Base-by-base conservation (phyloP, 345 rosid species). In the Nasturtium officinale region DNA sequence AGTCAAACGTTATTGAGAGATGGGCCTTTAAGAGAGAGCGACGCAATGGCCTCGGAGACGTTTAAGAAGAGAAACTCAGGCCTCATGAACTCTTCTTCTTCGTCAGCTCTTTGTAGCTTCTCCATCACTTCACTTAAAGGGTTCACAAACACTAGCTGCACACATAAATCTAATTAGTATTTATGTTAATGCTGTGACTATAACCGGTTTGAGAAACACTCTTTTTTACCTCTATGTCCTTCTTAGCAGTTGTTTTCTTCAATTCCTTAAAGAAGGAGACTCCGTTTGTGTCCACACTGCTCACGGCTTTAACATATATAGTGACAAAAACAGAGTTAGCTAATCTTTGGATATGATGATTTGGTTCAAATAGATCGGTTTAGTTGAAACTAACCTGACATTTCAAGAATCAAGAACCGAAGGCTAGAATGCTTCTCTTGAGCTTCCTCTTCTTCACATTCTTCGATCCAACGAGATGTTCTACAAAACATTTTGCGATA, bases 131-230 rank as follows among this genome's bases (percentile, higher is more conserved):
- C 97, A 4, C 91, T 89, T 9, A 89, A 61, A 33, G 99, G 97
- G 78, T 95, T 95, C 89, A 91, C 97, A 78, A 91, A 48, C 75
- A 88, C 92, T 47, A 95, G 86, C 99, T 95, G 91, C 67, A 17
- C 60, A 16, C 35, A 70, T 7, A 45, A 51, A 56, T 42, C 15
- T 16, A 38, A 15, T 13, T 37, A 26, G 17, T 23, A 23, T 1
- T 23, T 23, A 1, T 23, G 25, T 23, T 23, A 23, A 23, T 23
- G 25, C 25, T 1, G 1, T 23, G 16, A 33, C 20, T 16, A 45
- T 32, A 60, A 61, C 12, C 8, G 6, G 73, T 38, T 52, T 38
- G 16, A 28, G 7, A 12, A 23, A 63, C 81, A 68, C 13, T n/a
- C 1, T 42, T 23, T 23, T 1, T 81, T 80, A 82, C 99, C 93